phyloP scores from a whole-genome alignment of 2,329 filamentous ascomycete species.

The Alternaria sp. region DNA sequence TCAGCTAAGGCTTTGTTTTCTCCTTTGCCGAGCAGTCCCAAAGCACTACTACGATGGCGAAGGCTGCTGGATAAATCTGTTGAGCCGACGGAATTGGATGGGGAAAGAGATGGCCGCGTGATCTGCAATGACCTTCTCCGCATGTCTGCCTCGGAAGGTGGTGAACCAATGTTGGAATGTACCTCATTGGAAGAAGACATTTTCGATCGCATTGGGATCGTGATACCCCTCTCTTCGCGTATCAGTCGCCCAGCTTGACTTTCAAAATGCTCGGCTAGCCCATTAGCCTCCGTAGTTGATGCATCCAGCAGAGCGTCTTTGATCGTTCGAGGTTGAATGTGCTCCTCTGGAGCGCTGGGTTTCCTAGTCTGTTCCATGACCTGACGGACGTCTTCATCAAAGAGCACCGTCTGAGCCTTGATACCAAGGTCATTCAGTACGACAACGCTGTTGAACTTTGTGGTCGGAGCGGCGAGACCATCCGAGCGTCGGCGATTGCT shows the following conservation, averaged over 20 bases:
- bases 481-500: conserved; percentile 72
- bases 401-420: conserved; percentile 87
- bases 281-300: conserved; percentile 82
- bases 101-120: conserved; percentile 37
- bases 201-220: conserved; percentile 32
- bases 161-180: conserved; percentile 26
- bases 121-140: conserved; percentile 44
- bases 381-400: conserved; percentile 71
- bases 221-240: conserved; percentile 32
- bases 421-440: conserved; percentile 77
- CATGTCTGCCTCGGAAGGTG: conserved; percentile 42
- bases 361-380: conserved; percentile 51
- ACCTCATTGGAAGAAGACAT: conserved; percentile 20
- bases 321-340: conserved; percentile 71
- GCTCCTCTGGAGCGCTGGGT: conserved; percentile 42
- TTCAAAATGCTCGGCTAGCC: conserved; percentile 54
- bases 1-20: conserved; percentile 69
- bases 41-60: conserved; percentile 61
- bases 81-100: conserved; percentile 37
- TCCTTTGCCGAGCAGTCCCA: conserved; percentile 65
- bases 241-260: conserved; percentile 48
- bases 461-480: conserved; percentile 47
- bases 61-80: conserved; percentile 47
- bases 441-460: conserved; percentile 72
- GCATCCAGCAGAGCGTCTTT: conserved; percentile 90